A percentile compares a stretch with the other conserved stretches of the same genome.
Conservation (phyloP, 1,284 basidiomycete species). For the Marasmius sp. region DNA sequence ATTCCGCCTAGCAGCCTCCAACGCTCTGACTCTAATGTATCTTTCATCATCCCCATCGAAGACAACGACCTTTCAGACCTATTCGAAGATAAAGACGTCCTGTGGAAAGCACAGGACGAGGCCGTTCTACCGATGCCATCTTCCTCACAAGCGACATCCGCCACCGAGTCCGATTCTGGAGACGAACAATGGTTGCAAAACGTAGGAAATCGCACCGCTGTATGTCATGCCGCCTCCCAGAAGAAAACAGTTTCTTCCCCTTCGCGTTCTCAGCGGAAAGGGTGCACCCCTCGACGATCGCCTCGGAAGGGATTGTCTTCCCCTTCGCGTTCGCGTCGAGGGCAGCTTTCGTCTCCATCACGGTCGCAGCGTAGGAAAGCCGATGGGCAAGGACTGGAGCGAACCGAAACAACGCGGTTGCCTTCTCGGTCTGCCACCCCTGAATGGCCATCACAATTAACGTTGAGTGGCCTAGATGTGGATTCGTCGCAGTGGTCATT, state of each 20-base stretch:
- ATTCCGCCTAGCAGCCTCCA: background rate
- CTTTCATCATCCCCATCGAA: constrained; percentile 4
- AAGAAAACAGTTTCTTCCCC: too few species aligned
- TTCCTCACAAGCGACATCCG: constrained; percentile 18
- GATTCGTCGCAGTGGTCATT: constrained; percentile 9
- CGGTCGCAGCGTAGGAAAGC: background rate
- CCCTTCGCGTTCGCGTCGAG: background rate
- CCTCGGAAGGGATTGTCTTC: background rate
- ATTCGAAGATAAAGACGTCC: background rate
- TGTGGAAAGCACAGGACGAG: background rate
- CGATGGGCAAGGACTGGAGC: background rate
- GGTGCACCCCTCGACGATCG: background rate
- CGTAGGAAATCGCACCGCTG: background rate
- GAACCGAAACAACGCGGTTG: background rate
- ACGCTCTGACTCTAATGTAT: constrained; percentile 3
- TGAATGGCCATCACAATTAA: background rate
- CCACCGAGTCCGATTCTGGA: constrained; percentile 30
- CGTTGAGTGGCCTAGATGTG: constrained; percentile 25
- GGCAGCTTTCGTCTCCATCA: background rate
- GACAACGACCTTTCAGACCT: constrained; percentile 4
- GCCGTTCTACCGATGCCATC: background rate
- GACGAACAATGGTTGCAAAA: constrained; percentile 8
- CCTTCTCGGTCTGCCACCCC: background rate
- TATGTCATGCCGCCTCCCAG: background rate
- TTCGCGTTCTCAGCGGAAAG: background rate